Base-by-base conservation (phyloP, 306 rosid genomes). In the Ochetophila trinervis region DNA sequence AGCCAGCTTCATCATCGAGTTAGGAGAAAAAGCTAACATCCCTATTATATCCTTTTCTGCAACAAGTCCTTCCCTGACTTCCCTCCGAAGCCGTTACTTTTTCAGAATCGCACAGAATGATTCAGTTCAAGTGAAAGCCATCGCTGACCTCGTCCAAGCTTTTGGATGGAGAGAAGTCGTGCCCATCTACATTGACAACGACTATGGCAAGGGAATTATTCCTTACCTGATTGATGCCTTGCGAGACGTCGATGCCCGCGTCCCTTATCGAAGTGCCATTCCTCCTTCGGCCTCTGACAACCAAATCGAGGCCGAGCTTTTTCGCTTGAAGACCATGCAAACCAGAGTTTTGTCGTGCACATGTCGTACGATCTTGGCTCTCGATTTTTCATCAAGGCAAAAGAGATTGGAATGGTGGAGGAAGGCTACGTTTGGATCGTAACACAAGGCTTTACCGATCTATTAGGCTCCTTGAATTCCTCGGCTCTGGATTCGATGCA, bases 141-240 rank as follows among this genome's bases (percentile, higher is more conserved):
- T 85, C 0, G 37, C 51, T 1, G 51, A 71, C 34, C 12, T 87
- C 0, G 70, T 82, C 8, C 52, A 80, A 54, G 63, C 55, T 47
- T 84, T 82, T 64, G 82, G 90, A 4, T 87, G 94, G 90, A 80
- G 76, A 63, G 68, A 67, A 60, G 86, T 60, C 4, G 86, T 82
- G 12, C 85, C 85, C 4, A 78, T 84, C 63, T 82, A 82, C 51
- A 65, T 74, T 15, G 83, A 84, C 80, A 70, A 78, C 32, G 70
- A 61, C 18, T 82, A 62, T 21, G 86, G 90, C 4, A 57, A 74
- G 24, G 85, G 79, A 5, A 34, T 85, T 11, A 66, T 87, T 10
- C 85, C 88, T 2, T 78, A 5, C 47, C 62, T 85, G 42, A 74
- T 66, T n/a, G 80, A 63, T 68, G 71, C 71, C 24, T 65, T 87